Percentiles rank a stretch among this genome's conserved stretches.
phyloP scores from a whole-genome alignment of 805 yeast species.

The Spathaspora gorwiae region DNA sequence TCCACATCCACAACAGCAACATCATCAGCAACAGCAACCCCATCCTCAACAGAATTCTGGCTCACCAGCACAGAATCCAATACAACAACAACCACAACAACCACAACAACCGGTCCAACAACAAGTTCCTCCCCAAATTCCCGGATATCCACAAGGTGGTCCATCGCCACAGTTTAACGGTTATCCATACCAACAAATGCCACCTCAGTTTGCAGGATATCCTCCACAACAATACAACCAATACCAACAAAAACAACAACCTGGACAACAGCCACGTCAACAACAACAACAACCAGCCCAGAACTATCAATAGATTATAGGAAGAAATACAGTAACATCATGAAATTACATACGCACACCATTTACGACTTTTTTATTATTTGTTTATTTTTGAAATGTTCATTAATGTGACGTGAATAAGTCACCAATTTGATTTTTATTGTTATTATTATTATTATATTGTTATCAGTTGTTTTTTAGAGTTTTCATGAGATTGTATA shows the following conservation, averaged over 20 bases:
- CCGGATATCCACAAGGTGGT: slow-evolving; percentile 11
- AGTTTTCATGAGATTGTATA: too few relatives aligned
- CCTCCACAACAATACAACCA: slow-evolving; percentile 7
- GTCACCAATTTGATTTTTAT: too few relatives aligned
- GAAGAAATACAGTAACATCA: too few relatives aligned
- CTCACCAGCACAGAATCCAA: slow-evolving; percentile 9
- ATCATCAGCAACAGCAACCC: slow-evolving; percentile 7
- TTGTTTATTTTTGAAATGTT: too few relatives aligned
- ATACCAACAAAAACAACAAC: not conserved
- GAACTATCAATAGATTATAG: not conserved
- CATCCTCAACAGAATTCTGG: slow-evolving; percentile 1
- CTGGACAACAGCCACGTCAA: slow-evolving; percentile 5
- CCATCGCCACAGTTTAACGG: slow-evolving; percentile 17
- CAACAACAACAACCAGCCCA: slow-evolving; percentile 10
- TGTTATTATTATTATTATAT: too few relatives aligned
- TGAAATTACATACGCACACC: too few relatives aligned
- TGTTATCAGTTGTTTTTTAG: too few relatives aligned
- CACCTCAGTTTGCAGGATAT: slow-evolving; percentile 7
- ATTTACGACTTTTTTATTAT: too few relatives aligned
- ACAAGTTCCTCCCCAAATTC: slow-evolving; percentile 1
- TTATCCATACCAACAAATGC: slow-evolving; percentile 16
- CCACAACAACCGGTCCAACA: slow-evolving; percentile 9
- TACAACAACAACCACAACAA: slow-evolving; percentile 8
- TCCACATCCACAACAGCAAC: not conserved
- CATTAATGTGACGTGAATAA: too few relatives aligned